A percentile compares a stretch with the other conserved stretches of the same genome.
Evolutionary conservation across 306 rosid species (phyloP).

Genomic region (Malus domestica): ASM211411v1 NC_041793.1:44539001-44539500

Average conservation of each 20-base stretch:
- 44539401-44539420: no score
- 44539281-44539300: not conserved
- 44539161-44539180: constrained; percentile 99
- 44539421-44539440: no score
- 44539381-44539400: fast-evolving
- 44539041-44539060: not conserved
- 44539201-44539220: constrained; percentile 43
- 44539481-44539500: no score
- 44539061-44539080: not conserved
- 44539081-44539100: constrained; percentile 65
- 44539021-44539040: not conserved
- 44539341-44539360: no score
- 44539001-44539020: not conserved
- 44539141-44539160: constrained; percentile 98
- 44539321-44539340: not conserved
- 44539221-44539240: constrained; percentile 65
- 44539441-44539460: no score
- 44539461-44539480: no score
- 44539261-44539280: not conserved
- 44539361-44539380: no score
- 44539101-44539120: constrained; percentile 73
- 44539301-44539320: not conserved
- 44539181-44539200: constrained; percentile 59
- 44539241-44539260: constrained; percentile 81
- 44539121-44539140: constrained; percentile 66